A percentile compares a stretch with the other conserved stretches of the same genome.
phyloP scores from a whole-genome alignment of 768 basidiomycete species.

The Kwoniella sp. region DNA sequence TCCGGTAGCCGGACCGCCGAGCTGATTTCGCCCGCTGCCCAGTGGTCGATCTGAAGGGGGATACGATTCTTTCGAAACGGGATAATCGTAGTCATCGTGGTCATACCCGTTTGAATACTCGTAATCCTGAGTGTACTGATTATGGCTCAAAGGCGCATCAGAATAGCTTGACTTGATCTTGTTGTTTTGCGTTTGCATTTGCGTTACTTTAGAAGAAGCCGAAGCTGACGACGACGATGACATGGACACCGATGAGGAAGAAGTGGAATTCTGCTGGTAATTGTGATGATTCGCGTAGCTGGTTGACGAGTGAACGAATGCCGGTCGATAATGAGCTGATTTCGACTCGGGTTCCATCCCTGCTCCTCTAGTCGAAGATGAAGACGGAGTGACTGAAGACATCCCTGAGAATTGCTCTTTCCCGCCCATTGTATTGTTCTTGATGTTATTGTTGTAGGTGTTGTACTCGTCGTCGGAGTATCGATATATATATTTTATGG shows the following conservation, averaged over 20 bases:
- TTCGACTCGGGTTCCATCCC: neutral
- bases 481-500: too few species aligned
- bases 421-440: neutral
- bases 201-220: neutral
- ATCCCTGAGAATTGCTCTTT: neutral
- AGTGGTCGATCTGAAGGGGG: neutral
- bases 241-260: neutral
- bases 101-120: neutral
- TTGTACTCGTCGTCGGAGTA: too few species aligned
- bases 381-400: neutral
- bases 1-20: neutral
- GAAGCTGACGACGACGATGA: constrained; percentile 1
- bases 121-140: neutral
- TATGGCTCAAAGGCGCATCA: neutral
- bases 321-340: constrained; percentile 27
- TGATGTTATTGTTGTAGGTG: too few species aligned
- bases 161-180: constrained; percentile 8
- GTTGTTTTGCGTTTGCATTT: neutral
- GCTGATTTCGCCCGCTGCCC: neutral
- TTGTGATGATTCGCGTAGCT: constrained; percentile 10
- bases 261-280: neutral
- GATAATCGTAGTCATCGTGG: constrained; percentile 11
- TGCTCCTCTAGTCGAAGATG: neutral
- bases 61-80: constrained; percentile 9
- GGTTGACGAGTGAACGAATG: constrained; percentile 33